Evolutionary conservation across 2,329 filamentous ascomycete genomes (phyloP).

Genomic region (Alternaria alternata): DNA sequence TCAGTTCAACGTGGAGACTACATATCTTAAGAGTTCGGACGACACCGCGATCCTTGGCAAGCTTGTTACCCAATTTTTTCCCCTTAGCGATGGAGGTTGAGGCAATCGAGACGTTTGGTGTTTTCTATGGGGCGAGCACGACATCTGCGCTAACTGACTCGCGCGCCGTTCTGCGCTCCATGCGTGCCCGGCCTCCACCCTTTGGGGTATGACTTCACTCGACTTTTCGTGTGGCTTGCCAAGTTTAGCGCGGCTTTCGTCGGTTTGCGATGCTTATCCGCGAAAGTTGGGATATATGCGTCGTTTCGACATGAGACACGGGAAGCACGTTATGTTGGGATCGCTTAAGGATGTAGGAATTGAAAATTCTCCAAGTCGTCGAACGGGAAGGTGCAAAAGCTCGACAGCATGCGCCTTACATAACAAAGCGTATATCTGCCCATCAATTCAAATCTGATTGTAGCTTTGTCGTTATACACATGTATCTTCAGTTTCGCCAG

Average conservation of each 20-base stretch:
- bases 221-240: constrained; percentile 13
- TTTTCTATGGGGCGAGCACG: constrained; percentile 35
- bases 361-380: not conserved
- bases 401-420: not conserved
- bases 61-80: constrained; percentile 19
- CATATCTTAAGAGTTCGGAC: constrained; percentile 12
- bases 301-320: not conserved
- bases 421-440: not conserved
- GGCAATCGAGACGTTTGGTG: constrained; percentile 8
- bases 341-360: not conserved
- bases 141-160: constrained; percentile 27
- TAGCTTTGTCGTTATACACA: not conserved
- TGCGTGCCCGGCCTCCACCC: not conserved
- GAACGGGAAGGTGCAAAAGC: not conserved
- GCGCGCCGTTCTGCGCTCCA: not conserved
- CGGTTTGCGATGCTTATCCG: not conserved
- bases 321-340: not conserved
- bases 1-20: not conserved
- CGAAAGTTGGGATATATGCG: not conserved
- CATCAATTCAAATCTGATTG: not conserved
- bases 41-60: constrained; percentile 2
- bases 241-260: constrained; percentile 11
- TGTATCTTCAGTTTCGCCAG: not conserved
- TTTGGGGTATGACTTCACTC: constrained; percentile 6
- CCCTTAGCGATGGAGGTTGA: constrained; percentile 10